Percentiles rank a stretch among this genome's conserved stretches.
phyloP scores from a whole-genome alignment of 2,329 filamentous ascomycete species.

The Metarhizium anisopliae region DNA sequence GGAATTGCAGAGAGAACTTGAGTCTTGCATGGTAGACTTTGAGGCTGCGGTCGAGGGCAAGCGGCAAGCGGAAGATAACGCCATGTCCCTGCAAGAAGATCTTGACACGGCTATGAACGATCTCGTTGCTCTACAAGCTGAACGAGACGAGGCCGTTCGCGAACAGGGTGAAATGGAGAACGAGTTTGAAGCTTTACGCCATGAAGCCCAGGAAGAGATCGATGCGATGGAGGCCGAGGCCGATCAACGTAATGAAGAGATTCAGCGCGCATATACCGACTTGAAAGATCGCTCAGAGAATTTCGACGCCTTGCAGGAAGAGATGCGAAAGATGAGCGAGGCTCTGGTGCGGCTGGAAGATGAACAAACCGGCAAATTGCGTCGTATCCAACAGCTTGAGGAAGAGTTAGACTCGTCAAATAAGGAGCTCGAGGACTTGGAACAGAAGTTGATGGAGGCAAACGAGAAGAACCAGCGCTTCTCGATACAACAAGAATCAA shows the following conservation, averaged over 20 bases:
- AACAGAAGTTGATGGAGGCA: constrained; percentile 73
- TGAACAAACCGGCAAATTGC: constrained; percentile 70
- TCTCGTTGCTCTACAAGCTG: constrained; percentile 65
- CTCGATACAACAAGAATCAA: constrained; percentile 84
- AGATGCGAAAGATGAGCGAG: constrained; percentile 88
- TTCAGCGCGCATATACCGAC: constrained; percentile 60
- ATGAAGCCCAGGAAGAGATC: constrained; percentile 58
- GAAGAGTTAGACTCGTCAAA: constrained; percentile 76
- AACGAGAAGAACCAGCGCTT: constrained; percentile 83
- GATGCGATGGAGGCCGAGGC: constrained; percentile 61
- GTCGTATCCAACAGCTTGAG: constrained; percentile 74
- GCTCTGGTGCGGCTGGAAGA: constrained; percentile 81
- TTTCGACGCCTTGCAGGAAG: constrained; percentile 81
- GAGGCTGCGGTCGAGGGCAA: constrained; percentile 60
- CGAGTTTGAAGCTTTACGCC: constrained; percentile 51
- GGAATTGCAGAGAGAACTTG: constrained; percentile 73
- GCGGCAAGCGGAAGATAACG: constrained; percentile 48
- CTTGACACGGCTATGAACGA: constrained; percentile 73
- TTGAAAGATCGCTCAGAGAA: constrained; percentile 73
- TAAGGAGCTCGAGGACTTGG: constrained; percentile 76
- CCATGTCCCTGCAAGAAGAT: constrained; percentile 65
- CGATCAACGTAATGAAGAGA: constrained; percentile 63
- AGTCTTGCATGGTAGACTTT: constrained; percentile 71
- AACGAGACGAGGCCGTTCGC: constrained; percentile 77
- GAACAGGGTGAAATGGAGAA: constrained; percentile 50